Conservation (phyloP, 257 asterid genomes). For the Solanum virginianum region DNA sequence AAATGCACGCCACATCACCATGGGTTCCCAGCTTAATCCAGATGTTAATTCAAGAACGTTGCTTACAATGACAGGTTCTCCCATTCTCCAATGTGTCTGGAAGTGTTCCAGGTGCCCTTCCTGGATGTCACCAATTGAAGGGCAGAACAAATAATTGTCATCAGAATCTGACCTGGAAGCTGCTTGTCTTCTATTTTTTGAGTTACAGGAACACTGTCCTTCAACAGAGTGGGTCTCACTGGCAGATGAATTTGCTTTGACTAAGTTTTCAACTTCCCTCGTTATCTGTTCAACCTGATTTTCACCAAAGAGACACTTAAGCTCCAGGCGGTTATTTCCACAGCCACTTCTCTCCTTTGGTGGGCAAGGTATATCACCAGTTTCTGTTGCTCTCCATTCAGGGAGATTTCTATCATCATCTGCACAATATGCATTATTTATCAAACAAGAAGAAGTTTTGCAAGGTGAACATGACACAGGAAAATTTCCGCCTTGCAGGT, state of each 20-base stretch:
- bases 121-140: slow-evolving; percentile 25
- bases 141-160: slow-evolving; percentile 45
- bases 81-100: slow-evolving; percentile 46
- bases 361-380: slow-evolving; percentile 50
- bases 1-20: slow-evolving; percentile 76
- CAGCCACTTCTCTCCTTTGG: slow-evolving; percentile 43
- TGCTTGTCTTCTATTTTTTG: slow-evolving; percentile 16
- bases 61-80: slow-evolving; percentile 49
- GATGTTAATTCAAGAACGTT: slow-evolving; percentile 28
- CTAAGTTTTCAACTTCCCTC: slow-evolving; percentile 15
- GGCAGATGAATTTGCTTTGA: not conserved
- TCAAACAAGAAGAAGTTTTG: not conserved
- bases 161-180: slow-evolving; percentile 23
- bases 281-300: slow-evolving; percentile 21
- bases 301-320: slow-evolving; percentile 26
- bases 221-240: not conserved
- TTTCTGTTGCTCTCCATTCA: slow-evolving; percentile 27
- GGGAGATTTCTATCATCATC: slow-evolving; percentile 15
- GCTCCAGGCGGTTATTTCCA: slow-evolving; percentile 29
- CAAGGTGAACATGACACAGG: not conserved
- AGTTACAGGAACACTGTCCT: slow-evolving; percentile 21
- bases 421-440: not conserved
- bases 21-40: slow-evolving; percentile 72
- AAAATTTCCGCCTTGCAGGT: slow-evolving; percentile 16
- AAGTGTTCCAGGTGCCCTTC: slow-evolving; percentile 39